These are phyloP conservation scores for Ophiostoma perfectum DNA, from an alignment of 2,329 filamentous ascomycete genomes.

Conservation along the genomic window DNA sequence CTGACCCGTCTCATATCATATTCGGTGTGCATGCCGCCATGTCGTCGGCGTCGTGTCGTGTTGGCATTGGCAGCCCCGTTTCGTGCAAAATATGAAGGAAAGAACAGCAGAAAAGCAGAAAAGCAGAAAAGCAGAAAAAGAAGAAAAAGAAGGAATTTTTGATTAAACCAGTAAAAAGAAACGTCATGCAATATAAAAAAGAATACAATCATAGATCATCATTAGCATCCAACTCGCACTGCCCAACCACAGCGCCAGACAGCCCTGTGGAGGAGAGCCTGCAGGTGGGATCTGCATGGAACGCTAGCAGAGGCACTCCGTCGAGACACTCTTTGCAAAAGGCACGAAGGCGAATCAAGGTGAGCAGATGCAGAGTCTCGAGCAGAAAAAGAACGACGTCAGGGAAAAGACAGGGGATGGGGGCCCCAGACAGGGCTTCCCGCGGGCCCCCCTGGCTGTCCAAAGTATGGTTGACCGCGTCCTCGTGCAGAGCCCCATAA, in stretches of 20 bases:
- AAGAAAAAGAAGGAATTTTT: too few relatives aligned
- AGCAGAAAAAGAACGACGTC: neutral
- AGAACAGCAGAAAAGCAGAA: neutral
- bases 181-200: neutral
- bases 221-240: neutral
- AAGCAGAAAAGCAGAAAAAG: too few relatives aligned
- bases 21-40: neutral
- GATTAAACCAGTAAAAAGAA: too few relatives aligned
- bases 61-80: neutral
- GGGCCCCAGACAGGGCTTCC: too few relatives aligned
- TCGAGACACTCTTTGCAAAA: neutral
- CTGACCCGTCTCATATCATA: neutral
- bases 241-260: neutral
- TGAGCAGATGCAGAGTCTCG: neutral
- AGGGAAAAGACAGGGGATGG: neutral
- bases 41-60: neutral
- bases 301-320: neutral
- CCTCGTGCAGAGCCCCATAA: slow-evolving; percentile 18
- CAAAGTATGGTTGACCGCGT: neutral
- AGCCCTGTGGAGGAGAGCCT: neutral
- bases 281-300: neutral
- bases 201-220: neutral
- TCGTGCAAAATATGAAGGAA: neutral
- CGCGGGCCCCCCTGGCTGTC: neutral
- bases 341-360: neutral